Evolutionary conservation across 108 stramenopile genomes (phyloP).

Genomic region (Parietichytrium sp.): DNA sequence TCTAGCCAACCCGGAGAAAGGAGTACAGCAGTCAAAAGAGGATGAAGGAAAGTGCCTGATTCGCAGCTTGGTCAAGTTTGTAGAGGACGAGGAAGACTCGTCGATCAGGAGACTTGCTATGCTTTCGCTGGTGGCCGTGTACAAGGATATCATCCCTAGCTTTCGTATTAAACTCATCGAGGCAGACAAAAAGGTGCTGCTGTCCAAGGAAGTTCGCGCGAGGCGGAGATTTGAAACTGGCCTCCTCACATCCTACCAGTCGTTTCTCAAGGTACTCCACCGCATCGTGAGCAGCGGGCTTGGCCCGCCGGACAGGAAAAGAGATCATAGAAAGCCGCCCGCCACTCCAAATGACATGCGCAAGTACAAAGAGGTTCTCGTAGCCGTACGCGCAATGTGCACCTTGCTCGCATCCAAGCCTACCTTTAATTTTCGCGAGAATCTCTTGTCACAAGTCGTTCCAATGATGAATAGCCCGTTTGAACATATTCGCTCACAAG

Average conservation of each 20-base stretch:
- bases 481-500: slow-evolving; percentile 66
- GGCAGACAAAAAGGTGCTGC: slow-evolving; percentile 70
- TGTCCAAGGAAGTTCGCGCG: slow-evolving; percentile 79
- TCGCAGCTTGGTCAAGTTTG: background rate
- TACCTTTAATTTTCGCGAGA: slow-evolving; percentile 82
- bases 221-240: slow-evolving; percentile 73
- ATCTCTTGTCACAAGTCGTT: slow-evolving; percentile 69
- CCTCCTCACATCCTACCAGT: slow-evolving; percentile 73
- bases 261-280: slow-evolving; percentile 73
- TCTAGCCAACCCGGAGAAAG: background rate
- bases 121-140: slow-evolving; percentile 79
- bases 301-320: background rate
- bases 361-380: slow-evolving; percentile 53
- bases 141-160: slow-evolving; percentile 81
- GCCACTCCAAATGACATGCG: slow-evolving; percentile 51
- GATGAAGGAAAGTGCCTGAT: background rate
- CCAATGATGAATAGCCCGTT: slow-evolving; percentile 64
- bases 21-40: background rate
- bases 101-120: slow-evolving; percentile 59
- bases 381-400: slow-evolving; percentile 68
- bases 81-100: background rate
- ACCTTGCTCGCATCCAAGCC: slow-evolving; percentile 64
- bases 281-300: slow-evolving; percentile 47
- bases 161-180: slow-evolving; percentile 87
- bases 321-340: background rate